phyloP scores from a whole-genome alignment of 164 flowering plant genomes.

The Nymphaea colorata region DNA sequence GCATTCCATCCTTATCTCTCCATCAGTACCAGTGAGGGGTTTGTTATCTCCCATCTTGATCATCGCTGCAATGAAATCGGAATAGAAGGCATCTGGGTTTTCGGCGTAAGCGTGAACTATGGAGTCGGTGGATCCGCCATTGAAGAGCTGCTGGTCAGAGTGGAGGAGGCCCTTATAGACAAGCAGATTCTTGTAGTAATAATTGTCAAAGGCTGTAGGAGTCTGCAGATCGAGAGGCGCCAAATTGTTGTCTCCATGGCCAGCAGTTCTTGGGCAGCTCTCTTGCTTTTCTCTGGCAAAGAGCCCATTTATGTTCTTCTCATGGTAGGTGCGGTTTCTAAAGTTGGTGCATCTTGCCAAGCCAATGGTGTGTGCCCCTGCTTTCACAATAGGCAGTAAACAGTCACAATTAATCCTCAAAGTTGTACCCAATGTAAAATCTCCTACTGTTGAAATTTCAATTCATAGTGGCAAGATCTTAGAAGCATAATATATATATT shows the following conservation, averaged over 20 bases:
- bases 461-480: neutral
- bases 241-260: conserved; percentile 31
- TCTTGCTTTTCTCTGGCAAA: conserved; percentile 24
- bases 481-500: neutral
- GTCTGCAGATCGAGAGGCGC: conserved; percentile 45
- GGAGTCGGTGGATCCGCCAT: conserved; percentile 40
- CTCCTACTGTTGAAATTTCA: neutral
- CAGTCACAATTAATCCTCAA: neutral
- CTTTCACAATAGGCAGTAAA: neutral
- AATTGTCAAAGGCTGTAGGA: conserved; percentile 32
- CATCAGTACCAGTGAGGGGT: conserved; percentile 47
- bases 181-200: conserved; percentile 37
- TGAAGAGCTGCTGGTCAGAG: conserved; percentile 49
- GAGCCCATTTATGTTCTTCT: conserved; percentile 34
- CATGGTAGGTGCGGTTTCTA: conserved; percentile 50
- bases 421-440: neutral
- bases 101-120: conserved; percentile 25
- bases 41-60: conserved; percentile 52
- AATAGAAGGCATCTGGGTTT: conserved; percentile 12
- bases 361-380: conserved; percentile 49
- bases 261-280: conserved; percentile 36
- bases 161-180: conserved; percentile 35
- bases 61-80: conserved; percentile 44
- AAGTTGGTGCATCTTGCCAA: conserved; percentile 49
- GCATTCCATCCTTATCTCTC: conserved; percentile 49